phyloP scores from a whole-genome alignment of 2,329 filamentous ascomycete species.

The Chrysosporium queenslandicum region DNA sequence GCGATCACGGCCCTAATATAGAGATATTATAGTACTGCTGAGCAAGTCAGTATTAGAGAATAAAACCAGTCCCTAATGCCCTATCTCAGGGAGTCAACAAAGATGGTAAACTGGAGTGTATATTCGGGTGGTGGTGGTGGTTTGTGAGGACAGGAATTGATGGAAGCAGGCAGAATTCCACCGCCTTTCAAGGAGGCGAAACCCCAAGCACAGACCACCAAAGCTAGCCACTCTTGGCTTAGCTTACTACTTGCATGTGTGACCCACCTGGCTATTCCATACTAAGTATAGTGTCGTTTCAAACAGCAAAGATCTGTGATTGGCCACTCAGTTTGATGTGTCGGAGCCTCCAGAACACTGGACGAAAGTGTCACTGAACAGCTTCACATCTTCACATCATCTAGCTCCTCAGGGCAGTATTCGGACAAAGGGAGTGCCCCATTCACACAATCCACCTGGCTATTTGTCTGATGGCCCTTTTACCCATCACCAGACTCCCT shows the following conservation, averaged over 20 bases:
- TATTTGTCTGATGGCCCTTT: constrained; percentile 2
- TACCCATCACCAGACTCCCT: background rate
- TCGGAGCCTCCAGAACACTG: background rate
- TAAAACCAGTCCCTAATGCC: too few relatives aligned
- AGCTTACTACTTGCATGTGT: background rate
- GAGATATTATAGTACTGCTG: background rate
- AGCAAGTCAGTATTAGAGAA: background rate
- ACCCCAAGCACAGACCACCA: background rate
- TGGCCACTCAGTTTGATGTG: constrained; percentile 5
- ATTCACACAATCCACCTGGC: background rate
- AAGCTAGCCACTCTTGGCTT: background rate
- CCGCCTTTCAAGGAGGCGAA: background rate
- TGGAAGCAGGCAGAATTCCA: background rate
- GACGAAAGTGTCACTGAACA: background rate
- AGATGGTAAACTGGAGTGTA: background rate
- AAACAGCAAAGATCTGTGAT: background rate
- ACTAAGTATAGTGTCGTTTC: background rate
- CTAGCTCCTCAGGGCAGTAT: background rate
- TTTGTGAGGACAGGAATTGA: background rate
- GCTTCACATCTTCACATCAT: background rate
- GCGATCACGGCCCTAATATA: background rate
- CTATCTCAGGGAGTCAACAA: too few relatives aligned
- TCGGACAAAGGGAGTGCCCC: background rate
- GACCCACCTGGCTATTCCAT: background rate
- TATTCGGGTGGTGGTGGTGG: background rate